phyloP scores from a whole-genome alignment of 371 early-diverging fungal species.

The Parasitella parasitica region DNA sequence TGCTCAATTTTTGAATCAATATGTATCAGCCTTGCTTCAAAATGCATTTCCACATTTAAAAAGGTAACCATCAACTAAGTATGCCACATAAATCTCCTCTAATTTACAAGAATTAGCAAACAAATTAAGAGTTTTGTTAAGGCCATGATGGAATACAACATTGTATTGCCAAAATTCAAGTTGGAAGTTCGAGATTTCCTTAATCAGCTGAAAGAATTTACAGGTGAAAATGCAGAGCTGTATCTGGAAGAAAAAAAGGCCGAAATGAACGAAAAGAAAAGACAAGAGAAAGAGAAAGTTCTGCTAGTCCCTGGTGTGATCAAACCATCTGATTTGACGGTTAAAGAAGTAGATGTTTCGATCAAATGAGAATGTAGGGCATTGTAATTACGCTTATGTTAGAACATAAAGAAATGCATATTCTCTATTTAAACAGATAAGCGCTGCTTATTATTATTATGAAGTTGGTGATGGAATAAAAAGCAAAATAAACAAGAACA shows the following conservation, averaged over 20 bases:
- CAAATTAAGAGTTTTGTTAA: slow-evolving; percentile 88
- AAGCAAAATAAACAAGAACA: too few species aligned
- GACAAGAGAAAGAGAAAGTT: slow-evolving; percentile 80
- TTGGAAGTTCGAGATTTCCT: slow-evolving; percentile 94
- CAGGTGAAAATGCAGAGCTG: slow-evolving; percentile 86
- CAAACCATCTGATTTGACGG: slow-evolving; percentile 87
- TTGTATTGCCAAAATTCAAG: slow-evolving; percentile 82
- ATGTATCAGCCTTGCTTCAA: slow-evolving; percentile 76
- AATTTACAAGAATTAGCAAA: slow-evolving; percentile 36
- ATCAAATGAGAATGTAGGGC: slow-evolving; percentile 66
- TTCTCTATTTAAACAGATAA: too few species aligned
- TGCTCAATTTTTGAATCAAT: slow-evolving; percentile 73
- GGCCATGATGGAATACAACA: slow-evolving; percentile 82
- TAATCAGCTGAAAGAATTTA: slow-evolving; percentile 94
- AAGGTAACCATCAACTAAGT: slow-evolving; percentile 39
- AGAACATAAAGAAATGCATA: not conserved
- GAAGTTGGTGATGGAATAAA: too few species aligned
- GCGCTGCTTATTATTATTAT: too few species aligned
- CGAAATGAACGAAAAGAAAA: slow-evolving; percentile 75
- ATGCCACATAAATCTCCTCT: not conserved
- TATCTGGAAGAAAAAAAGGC: slow-evolving; percentile 92
- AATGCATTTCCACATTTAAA: slow-evolving; percentile 93
- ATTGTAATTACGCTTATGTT: slow-evolving; percentile 15
- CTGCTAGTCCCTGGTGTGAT: slow-evolving; percentile 93
- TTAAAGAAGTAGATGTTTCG: slow-evolving; percentile 70